These are phyloP conservation scores for Penicillium sumatraense DNA, from an alignment of 2,329 filamentous ascomycete species.

Conservation along the genomic window DNA sequence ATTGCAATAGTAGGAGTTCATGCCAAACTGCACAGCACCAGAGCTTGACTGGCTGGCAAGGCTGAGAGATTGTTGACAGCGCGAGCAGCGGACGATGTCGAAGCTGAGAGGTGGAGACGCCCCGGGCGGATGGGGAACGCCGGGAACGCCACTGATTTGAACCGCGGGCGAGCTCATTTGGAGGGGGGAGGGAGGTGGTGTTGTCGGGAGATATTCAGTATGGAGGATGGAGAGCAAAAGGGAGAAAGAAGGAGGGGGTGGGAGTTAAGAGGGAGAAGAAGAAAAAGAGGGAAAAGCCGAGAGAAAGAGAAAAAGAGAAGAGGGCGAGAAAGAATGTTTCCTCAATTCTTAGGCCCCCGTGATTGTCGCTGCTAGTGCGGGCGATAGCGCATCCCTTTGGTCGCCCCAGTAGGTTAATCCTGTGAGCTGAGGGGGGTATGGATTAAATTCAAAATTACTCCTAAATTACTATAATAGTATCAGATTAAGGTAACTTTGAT, in stretches of 20 bases:
- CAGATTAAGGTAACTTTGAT: too few relatives aligned
- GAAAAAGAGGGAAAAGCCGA: neutral
- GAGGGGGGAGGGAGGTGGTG: neutral
- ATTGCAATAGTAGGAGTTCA: slow-evolving; percentile 56
- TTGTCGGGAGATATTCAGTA: too few relatives aligned
- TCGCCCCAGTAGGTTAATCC: slow-evolving; percentile 11
- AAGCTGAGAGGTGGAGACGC: slow-evolving; percentile 33
- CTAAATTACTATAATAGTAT: too few relatives aligned
- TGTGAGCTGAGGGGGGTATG: neutral
- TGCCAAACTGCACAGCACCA: slow-evolving; percentile 50
- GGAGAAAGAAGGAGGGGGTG: neutral
- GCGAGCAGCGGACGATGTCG: slow-evolving; percentile 53
- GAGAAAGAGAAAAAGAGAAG: neutral
- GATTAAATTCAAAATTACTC: too few relatives aligned
- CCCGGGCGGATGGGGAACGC: slow-evolving; percentile 26
- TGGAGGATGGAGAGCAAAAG: too few relatives aligned
- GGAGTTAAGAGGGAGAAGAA: neutral
- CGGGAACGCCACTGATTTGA: slow-evolving; percentile 34
- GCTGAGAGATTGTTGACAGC: slow-evolving; percentile 53
- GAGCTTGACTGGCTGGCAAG: slow-evolving; percentile 42
- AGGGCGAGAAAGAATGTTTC: neutral
- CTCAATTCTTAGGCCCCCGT: neutral
- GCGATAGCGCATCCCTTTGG: neutral
- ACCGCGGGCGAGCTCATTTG: slow-evolving; percentile 46
- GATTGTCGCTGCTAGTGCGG: neutral